Evolutionary conservation across 139 green algal genomes (phyloP), one percentile per base, ranked within the genome.

Genomic region (Chlorella ohadii): DNA sequence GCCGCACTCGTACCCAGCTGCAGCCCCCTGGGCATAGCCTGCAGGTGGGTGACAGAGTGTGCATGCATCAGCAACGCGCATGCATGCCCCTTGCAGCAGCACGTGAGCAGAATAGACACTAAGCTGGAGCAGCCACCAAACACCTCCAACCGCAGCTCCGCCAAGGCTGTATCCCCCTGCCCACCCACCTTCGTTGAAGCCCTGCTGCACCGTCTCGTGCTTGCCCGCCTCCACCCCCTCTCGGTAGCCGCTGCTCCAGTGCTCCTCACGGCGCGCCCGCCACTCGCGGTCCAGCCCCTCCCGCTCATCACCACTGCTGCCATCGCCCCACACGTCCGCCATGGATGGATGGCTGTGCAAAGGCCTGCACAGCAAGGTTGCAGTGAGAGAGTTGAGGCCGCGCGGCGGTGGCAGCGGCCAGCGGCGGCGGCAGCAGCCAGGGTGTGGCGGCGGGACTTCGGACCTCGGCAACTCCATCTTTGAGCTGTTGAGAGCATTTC

Each of bases 191-290:
- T 74, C 22, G 38, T 90, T 33, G 27, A 90, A 90, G 11, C 86
- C 86, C 27, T 78, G 55, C 65, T 90, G 86, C 63, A 87, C 81
- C 44, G 82, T 83, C 28, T 87, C 75, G 20, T 90, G 55, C 70
- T 90, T 87, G 33, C 86, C 86, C 23, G 76, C 86, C 56, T 90
- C 82, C 20, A 87, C 61, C 3, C 86, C 86, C 56, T 90, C 86
- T 2, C 82, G 51, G 25, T 84, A 85, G 22, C 86, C 86, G 41
- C 51, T 57, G 64, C 72, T 87, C 23, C 20, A 81, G 76, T 78
- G 76, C 51, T 84, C 86, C 80, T 83, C 73, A 1, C 86, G 55
- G 16, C 86, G 47, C 15, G 71, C 59, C 20, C 55, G 38, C 86
- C 86, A 89, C 66, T 89, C 86, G 27, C 81, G 64, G n/a, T 87